Conservation (phyloP, 202 grass and related monocot genomes). For the Schoenoplectus tabernaemontani region DNA sequence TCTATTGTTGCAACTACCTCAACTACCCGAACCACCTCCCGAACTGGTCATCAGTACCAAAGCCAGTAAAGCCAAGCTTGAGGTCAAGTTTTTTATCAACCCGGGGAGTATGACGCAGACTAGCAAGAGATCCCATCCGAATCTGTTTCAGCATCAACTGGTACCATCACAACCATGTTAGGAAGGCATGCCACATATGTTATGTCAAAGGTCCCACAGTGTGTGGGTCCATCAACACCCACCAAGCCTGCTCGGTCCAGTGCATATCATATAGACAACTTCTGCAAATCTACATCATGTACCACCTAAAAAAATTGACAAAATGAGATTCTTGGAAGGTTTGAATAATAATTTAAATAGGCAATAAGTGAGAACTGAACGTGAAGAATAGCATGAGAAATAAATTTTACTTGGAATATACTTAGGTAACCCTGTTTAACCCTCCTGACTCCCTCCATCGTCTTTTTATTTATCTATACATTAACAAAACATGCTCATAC, state of each 20-base stretch:
- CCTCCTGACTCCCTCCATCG: neutral
- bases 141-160: too few relatives aligned
- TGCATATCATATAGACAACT: conserved; percentile 64
- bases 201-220: conserved; percentile 90
- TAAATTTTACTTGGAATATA: neutral
- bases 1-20: too few relatives aligned
- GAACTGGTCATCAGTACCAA: too few relatives aligned
- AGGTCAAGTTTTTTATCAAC: too few relatives aligned
- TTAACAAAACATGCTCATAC: neutral
- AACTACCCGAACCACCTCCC: too few relatives aligned
- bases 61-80: too few relatives aligned
- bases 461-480: neutral
- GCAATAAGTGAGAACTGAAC: neutral
- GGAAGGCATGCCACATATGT: conserved; percentile 85
- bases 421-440: neutral
- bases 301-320: conserved; percentile 34
- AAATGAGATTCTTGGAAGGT: neutral
- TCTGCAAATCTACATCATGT: conserved; percentile 90
- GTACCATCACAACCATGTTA: conserved; percentile 97
- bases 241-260: conserved; percentile 78
- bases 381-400: neutral
- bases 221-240: conserved; percentile 79
- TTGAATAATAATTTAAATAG: neutral
- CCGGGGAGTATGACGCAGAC: too few relatives aligned
- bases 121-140: too few relatives aligned